Percentiles rank a stretch among this genome's conserved stretches.
phyloP scores from a whole-genome alignment of 306 rosid genomes.

The Dalbergia oliveri region DNA sequence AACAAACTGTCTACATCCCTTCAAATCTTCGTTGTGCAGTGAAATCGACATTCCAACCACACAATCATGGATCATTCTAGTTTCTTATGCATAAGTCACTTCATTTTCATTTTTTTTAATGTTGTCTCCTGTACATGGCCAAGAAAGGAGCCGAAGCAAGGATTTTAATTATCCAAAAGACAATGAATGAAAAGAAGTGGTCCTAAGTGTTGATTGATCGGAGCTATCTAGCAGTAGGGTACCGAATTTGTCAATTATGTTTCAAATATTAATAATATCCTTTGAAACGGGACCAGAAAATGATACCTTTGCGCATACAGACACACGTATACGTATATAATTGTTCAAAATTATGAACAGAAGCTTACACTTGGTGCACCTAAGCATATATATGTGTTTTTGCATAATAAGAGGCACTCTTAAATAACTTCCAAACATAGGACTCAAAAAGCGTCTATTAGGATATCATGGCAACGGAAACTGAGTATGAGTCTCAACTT shows the following conservation, averaged over 20 bases:
- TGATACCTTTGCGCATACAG: too few relatives aligned
- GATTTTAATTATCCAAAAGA: background rate
- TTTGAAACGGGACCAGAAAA: background rate
- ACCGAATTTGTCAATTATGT: too few relatives aligned
- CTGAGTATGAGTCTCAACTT: conserved; percentile 2
- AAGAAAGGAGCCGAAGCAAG: conserved; percentile 22
- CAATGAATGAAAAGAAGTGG: background rate
- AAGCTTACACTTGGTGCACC: too few relatives aligned
- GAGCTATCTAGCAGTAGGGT: too few relatives aligned
- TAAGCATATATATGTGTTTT: too few relatives aligned
- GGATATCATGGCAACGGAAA: conserved; percentile 1
- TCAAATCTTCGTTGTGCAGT: background rate
- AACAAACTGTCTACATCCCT: background rate
- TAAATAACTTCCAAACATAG: background rate
- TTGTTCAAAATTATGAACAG: too few relatives aligned
- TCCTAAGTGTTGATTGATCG: background rate
- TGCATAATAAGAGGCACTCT: background rate
- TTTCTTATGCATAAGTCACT: background rate
- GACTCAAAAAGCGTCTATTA: background rate
- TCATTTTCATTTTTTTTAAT: background rate
- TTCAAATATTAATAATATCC: background rate
- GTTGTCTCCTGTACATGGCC: background rate
- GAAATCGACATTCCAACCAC: conserved; percentile 16
- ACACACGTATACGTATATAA: too few relatives aligned
- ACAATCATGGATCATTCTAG: background rate